Percentiles rank a stretch among this genome's conserved stretches.
Evolutionary conservation across 306 rosid genomes (phyloP).

Genomic region (Dicorynia guianensis): DNA sequence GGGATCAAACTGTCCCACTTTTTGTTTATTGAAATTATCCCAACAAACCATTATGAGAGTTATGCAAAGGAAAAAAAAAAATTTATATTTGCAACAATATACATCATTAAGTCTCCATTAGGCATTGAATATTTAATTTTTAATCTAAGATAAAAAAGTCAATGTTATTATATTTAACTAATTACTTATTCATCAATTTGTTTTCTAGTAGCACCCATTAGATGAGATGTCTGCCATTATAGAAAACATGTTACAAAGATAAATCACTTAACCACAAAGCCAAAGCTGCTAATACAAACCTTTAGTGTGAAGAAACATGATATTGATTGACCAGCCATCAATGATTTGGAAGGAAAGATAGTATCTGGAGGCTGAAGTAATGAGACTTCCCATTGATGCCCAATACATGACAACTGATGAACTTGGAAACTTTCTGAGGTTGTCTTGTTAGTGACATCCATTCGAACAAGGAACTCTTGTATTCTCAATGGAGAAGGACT

Average conservation of each 20-base stretch:
- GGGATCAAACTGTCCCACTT: conserved; percentile 8
- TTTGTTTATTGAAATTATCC: not conserved
- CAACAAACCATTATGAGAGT: not conserved
- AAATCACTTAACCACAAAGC: conserved; percentile 32
- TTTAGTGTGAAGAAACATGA: conserved; percentile 87
- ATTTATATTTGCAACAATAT: not conserved
- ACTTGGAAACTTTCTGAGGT: conserved; percentile 75
- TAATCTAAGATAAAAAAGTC: not conserved
- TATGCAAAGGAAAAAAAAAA: not conserved
- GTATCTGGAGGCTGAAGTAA: conserved; percentile 80
- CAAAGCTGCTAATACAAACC: conserved; percentile 57
- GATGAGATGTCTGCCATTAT: conserved; percentile 26
- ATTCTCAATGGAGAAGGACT: conserved; percentile 87
- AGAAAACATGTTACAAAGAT: conserved; percentile 18
- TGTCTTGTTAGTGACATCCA: conserved; percentile 88
- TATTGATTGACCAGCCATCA: conserved; percentile 85
- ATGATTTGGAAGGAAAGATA: conserved; percentile 71
- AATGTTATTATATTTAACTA: not conserved
- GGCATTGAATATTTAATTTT: not conserved
- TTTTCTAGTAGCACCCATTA: not conserved
- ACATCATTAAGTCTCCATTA: conserved; percentile 3
- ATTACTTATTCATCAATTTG: conserved; percentile 15
- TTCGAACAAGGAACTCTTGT: conserved; percentile 83
- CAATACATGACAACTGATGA: conserved; percentile 83
- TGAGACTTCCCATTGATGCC: conserved; percentile 79